Evolutionary conservation across 371 early-diverging fungal genomes (phyloP), one percentile per base, ranked within the genome.

Genomic region (Apophysomyces elegans): DNA sequence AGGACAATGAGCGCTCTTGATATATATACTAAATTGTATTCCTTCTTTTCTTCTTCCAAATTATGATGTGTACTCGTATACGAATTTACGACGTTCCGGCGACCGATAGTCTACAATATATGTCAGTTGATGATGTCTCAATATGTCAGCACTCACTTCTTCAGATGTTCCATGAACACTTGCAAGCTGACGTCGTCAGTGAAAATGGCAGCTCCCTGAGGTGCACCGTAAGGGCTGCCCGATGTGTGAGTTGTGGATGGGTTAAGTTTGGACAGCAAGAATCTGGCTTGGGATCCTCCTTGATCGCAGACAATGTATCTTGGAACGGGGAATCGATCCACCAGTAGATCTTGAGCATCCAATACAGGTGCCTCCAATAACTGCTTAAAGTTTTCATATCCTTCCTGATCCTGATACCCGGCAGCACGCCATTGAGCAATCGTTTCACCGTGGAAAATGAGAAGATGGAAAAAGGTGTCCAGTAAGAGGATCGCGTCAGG

Each of bases 211-310:
- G 90, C 89, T 35, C 90, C 93, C 35, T 83, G 87, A 44, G 81
- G 77, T 41, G 76, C 78, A 54, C 90, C 90, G 56, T 86, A 89
- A 68, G 90, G 86, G 65, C 84, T 83, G 50, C 87, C 85, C 62
- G 89, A 88, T 37, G 85, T 85, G 73, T 99, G 97, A 8, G 97
- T 98, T 1, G 94, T 94, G n/a, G 96, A 96, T 41, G 99, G 99
- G 75, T 99, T 99, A 50, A 99, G 89, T 79, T 99, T 99, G 67
- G 95, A 93, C 37, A 99, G 86, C 68, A 99, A 81, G 92, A 99
- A 99, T 72, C 99, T 95, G 18, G 99, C 99, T 84, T 99, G 99
- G 5, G 99, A 99, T 32, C 97, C 97, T 66, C 95, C 90, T 78
- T 97, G 96, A 73, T 98, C 96, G 70, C 97, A 97, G 38, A 93